Evolutionary conservation across 1,284 basidiomycete genomes (phyloP).

Genomic region (Sanghuangporus baumii): DNA sequence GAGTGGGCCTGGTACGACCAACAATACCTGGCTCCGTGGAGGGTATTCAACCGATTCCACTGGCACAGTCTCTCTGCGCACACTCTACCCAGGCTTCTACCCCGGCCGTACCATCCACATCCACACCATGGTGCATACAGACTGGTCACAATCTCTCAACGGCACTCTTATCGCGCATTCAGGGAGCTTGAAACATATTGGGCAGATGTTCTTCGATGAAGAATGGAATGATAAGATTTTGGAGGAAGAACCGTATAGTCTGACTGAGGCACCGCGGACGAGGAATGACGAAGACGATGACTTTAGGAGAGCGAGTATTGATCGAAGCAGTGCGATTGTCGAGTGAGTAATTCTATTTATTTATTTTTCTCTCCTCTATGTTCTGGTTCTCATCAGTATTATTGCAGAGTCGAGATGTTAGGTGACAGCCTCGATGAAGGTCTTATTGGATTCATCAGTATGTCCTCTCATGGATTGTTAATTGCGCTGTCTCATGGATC

Average conservation of each 20-base stretch:
- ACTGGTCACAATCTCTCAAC: conserved; percentile 30
- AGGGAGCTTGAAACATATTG: conserved; percentile 46
- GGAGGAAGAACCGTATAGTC: conserved; percentile 23
- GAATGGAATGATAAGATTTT: conserved; percentile 41
- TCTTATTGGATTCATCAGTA: conserved; percentile 17
- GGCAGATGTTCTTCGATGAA: conserved; percentile 65
- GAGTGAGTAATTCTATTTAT: conserved; percentile 20
- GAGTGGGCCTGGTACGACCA: conserved; percentile 18
- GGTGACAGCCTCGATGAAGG: conserved; percentile 8
- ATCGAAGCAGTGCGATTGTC: conserved; percentile 27
- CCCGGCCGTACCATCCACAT: conserved; percentile 49
- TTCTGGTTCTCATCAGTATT: background rate
- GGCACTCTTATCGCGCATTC: conserved; percentile 37
- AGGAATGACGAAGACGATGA: conserved; percentile 26
- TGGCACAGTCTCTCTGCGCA: conserved; percentile 63
- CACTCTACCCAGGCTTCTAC: conserved; percentile 67
- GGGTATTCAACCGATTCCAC: conserved; percentile 62
- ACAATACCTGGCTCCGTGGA: conserved; percentile 56
- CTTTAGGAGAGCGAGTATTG: conserved; percentile 23
- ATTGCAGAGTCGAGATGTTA: conserved; percentile 10
- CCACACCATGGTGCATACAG: conserved; percentile 46
- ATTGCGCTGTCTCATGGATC: background rate
- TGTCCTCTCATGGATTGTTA: background rate
- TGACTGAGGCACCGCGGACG: conserved; percentile 25
- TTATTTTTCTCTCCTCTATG: background rate